A percentile compares a stretch with the other conserved stretches of the same genome.
Evolutionary conservation across 257 asterid species (phyloP).

Genomic region (Nemophila menziesii): DNA sequence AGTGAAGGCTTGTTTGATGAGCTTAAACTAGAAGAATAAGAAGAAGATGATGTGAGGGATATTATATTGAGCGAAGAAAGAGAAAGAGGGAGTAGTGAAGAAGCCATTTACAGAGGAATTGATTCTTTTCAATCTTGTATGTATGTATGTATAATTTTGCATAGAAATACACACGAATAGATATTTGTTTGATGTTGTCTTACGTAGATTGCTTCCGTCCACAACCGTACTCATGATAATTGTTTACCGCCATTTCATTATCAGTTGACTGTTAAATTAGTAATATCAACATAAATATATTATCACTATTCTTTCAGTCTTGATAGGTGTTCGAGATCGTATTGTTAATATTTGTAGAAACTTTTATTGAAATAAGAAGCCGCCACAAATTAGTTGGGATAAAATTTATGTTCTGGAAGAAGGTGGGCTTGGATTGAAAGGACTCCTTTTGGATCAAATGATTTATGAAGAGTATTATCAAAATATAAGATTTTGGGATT

Average conservation of each 20-base stretch:
- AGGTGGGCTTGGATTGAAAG: too few relatives aligned
- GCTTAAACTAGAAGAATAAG: conserved; percentile 14
- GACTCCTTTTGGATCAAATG: too few relatives aligned
- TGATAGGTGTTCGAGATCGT: too few relatives aligned
- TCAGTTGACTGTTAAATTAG: conserved; percentile 23
- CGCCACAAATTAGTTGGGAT: too few relatives aligned
- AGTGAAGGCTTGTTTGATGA: conserved; percentile 9
- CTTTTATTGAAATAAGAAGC: too few relatives aligned
- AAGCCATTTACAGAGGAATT: conserved; percentile 19
- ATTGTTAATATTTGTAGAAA: too few relatives aligned
- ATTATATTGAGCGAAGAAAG: conserved; percentile 13
- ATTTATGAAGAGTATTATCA: too few relatives aligned
- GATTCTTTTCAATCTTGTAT: background rate
- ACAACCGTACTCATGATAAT: conserved; percentile 36
- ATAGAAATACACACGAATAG: background rate
- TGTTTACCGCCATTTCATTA: conserved; percentile 51
- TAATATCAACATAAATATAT: background rate
- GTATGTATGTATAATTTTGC: background rate
- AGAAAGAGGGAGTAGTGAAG: conserved; percentile 3
- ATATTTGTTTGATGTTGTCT: background rate
- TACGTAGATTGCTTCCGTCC: conserved; percentile 28
- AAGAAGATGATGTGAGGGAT: conserved; percentile 3
- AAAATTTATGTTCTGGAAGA: too few relatives aligned
- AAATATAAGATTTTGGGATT: too few relatives aligned
- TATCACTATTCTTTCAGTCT: too few relatives aligned